Percentiles rank a stretch among this genome's conserved stretches.
phyloP scores from a whole-genome alignment of 345 rosid species.

The Chamaenerion angustifolium region DNA sequence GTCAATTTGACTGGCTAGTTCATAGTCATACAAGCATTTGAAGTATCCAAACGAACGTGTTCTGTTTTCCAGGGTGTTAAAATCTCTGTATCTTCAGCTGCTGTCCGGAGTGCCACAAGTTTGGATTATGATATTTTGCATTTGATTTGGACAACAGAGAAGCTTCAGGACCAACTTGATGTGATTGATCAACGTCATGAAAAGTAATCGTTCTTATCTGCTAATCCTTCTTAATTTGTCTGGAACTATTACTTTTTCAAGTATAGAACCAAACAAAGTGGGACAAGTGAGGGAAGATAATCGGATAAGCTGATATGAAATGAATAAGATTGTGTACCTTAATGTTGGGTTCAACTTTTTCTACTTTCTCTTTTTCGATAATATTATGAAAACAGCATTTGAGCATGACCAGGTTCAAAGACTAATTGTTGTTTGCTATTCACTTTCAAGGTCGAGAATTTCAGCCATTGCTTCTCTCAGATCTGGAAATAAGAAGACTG shows the following conservation, averaged over 20 bases:
- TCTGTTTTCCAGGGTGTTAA: conserved; percentile 54
- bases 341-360: no score
- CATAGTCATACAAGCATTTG: not conserved
- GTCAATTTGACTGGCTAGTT: not conserved
- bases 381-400: not conserved
- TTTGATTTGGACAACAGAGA: conserved; percentile 66
- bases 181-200: conserved; percentile 54
- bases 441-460: conserved; percentile 45
- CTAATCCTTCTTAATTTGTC: not conserved
- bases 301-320: not conserved
- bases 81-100: conserved; percentile 46
- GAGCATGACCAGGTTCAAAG: not conserved
- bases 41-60: not conserved
- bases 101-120: conserved; percentile 36
- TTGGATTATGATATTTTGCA: conserved; percentile 65
- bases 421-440: conserved; percentile 1
- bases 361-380: no score
- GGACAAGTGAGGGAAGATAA: no score
- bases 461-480: conserved; percentile 47
- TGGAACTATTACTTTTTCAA: not conserved
- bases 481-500: conserved; percentile 63
- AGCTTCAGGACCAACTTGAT: conserved; percentile 68
- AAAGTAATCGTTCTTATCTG: conserved; percentile 25
- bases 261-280: not conserved
- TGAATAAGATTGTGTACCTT: not conserved